phyloP scores from a whole-genome alignment of 2,329 filamentous ascomycete species.

The Monilinia aucupariae region DNA sequence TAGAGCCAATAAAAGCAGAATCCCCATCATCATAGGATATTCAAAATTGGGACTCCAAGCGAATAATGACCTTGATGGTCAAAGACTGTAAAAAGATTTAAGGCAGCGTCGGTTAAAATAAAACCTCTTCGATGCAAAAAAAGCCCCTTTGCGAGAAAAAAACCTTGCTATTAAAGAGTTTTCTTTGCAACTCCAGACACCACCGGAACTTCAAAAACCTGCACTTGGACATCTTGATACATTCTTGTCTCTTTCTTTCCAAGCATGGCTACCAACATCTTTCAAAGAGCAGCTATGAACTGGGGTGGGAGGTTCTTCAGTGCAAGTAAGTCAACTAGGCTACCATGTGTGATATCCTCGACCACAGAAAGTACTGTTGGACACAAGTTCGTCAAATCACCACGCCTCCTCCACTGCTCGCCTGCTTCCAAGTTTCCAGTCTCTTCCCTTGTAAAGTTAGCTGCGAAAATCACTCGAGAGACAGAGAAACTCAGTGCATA shows the following conservation, averaged over 20 bases:
- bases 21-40: not conserved
- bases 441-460: constrained; percentile 31
- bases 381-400: not conserved
- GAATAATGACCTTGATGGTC: not conserved
- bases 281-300: not conserved
- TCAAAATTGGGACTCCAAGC: not conserved
- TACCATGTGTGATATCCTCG: not conserved
- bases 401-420: not conserved
- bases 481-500: constrained; percentile 47
- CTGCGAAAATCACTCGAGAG: constrained; percentile 44
- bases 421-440: not conserved
- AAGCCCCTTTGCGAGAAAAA: not conserved
- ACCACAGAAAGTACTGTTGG: not conserved
- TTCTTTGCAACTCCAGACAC: not conserved
- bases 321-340: not conserved
- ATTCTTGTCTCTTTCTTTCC: not conserved
- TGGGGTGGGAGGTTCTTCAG: not conserved
- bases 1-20: not conserved
- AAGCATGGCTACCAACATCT: not conserved
- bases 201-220: not conserved
- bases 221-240: not conserved
- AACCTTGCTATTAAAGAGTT: not conserved
- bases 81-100: not conserved
- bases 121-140: too few species aligned
- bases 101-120: too few species aligned